These are phyloP conservation scores for Nannochloropsis salina DNA, from an alignment of 108 stramenopile species.

Conservation along the genomic window DNA sequence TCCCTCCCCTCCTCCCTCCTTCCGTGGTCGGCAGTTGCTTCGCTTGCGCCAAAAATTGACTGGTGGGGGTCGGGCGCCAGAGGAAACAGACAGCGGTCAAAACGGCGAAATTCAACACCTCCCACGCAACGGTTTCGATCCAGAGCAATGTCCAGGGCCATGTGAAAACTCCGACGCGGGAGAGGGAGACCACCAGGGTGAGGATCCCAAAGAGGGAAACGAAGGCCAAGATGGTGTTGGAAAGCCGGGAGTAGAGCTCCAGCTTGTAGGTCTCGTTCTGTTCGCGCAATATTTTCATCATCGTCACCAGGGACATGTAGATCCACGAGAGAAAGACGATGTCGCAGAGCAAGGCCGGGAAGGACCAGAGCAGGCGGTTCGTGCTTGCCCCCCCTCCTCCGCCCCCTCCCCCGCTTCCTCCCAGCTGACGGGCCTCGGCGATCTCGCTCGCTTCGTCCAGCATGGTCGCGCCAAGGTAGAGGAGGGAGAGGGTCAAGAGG, in stretches of 20 bases:
- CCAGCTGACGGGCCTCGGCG: neutral
- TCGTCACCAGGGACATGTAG: constrained; percentile 21
- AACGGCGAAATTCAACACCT: constrained; percentile 48
- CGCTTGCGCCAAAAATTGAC: constrained; percentile 31
- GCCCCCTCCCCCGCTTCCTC: neutral
- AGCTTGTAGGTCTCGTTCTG: constrained; percentile 51
- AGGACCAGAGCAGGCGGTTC: neutral
- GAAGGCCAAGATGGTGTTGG: constrained; percentile 39
- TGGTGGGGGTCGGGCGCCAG: constrained; percentile 40
- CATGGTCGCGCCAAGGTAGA: constrained; percentile 28
- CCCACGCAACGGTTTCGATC: constrained; percentile 44
- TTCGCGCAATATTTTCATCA: constrained; percentile 31
- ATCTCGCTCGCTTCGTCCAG: constrained; percentile 21
- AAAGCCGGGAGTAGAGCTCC: constrained; percentile 42
- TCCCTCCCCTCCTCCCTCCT: constrained; percentile 19
- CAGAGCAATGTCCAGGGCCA: constrained; percentile 49
- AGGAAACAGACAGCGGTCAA: constrained; percentile 43
- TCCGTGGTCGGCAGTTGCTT: constrained; percentile 28
- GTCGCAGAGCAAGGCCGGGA: constrained; percentile 25
- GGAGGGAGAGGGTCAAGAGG: constrained; percentile 25
- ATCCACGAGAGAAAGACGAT: constrained; percentile 33
- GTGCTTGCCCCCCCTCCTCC: neutral
- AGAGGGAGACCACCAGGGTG: constrained; percentile 36
- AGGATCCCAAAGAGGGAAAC: constrained; percentile 41
- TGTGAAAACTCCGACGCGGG: constrained; percentile 28